phyloP scores from a whole-genome alignment of 2,329 filamentous ascomycete genomes.

The Fusarium sp. region DNA sequence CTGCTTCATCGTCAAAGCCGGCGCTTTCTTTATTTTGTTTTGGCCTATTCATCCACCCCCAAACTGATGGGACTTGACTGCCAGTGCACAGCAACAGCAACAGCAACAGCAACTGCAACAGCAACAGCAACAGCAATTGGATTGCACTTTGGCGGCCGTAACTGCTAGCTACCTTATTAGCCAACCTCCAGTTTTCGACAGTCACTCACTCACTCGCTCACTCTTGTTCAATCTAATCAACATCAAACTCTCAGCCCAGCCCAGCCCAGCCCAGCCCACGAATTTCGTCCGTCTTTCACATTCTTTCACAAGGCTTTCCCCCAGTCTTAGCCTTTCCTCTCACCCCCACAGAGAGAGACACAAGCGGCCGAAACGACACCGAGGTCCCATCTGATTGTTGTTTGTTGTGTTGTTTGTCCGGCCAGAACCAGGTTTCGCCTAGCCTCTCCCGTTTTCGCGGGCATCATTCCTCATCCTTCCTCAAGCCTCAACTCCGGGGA shows the following conservation, averaged over 20 bases:
- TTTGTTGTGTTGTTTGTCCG: constrained; percentile 20
- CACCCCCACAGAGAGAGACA: constrained; percentile 12
- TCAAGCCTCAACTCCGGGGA: constrained; percentile 7
- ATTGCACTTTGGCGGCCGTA: constrained; percentile 18
- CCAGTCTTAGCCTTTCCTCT: neutral
- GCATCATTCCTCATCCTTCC: constrained; percentile 21
- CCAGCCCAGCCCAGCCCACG: constrained; percentile 5
- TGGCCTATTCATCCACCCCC: constrained; percentile 12
- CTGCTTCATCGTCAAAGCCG: constrained; percentile 38
- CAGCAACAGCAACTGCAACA: too few relatives aligned
- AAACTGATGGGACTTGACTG: neutral
- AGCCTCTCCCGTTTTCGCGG: constrained; percentile 28
- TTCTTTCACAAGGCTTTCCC: neutral
- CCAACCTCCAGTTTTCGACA: constrained; percentile 24
- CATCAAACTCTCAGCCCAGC: constrained; percentile 19
- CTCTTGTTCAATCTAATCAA: constrained; percentile 11
- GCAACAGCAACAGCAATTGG: too few relatives aligned
- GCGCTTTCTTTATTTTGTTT: constrained; percentile 35
- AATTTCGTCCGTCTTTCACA: constrained; percentile 24
- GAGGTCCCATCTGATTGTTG: constrained; percentile 21
- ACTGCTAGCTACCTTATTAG: constrained; percentile 21
- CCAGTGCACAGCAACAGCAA: neutral
- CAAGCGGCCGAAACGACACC: constrained; percentile 24
- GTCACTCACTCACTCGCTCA: constrained; percentile 18
- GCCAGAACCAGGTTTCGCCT: constrained; percentile 35